Conservation (phyloP, 345 rosid species). For the Abelmoschus esculentus region DNA sequence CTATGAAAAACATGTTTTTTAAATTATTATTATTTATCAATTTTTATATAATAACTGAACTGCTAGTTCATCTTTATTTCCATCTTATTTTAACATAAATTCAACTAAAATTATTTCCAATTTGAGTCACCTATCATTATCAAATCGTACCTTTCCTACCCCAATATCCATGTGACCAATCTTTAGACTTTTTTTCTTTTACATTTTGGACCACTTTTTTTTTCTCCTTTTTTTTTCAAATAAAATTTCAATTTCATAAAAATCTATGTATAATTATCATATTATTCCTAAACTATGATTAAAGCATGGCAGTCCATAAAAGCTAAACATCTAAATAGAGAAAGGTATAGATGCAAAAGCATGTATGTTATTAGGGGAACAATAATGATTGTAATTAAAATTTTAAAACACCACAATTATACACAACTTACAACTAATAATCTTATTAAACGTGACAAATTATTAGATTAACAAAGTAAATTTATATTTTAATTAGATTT, state of each 20-base stretch:
- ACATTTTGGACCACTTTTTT: neutral
- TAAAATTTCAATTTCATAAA: neutral
- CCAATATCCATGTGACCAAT: neutral
- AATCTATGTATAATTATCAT: neutral
- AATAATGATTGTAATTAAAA: too few species aligned
- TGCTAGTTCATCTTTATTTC: too few species aligned
- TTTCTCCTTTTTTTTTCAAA: neutral
- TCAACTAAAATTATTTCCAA: neutral
- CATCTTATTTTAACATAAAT: neutral
- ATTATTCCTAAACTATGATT: neutral
- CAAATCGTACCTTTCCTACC: neutral
- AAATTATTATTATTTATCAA: too few species aligned
- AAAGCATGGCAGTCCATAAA: neutral
- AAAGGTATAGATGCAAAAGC: conserved; percentile 1
- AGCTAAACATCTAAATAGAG: neutral
- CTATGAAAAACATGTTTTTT: too few species aligned
- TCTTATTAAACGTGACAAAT: neutral
- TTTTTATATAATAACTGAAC: too few species aligned
- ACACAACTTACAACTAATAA: too few species aligned
- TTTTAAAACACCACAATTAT: too few species aligned
- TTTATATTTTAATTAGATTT: too few species aligned
- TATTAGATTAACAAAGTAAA: neutral
- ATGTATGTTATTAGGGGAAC: neutral
- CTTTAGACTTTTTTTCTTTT: neutral
- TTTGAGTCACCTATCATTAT: neutral